These are phyloP conservation scores for Candida boleticola DNA, from an alignment of 805 yeast genomes.

Conservation along the genomic window DNA sequence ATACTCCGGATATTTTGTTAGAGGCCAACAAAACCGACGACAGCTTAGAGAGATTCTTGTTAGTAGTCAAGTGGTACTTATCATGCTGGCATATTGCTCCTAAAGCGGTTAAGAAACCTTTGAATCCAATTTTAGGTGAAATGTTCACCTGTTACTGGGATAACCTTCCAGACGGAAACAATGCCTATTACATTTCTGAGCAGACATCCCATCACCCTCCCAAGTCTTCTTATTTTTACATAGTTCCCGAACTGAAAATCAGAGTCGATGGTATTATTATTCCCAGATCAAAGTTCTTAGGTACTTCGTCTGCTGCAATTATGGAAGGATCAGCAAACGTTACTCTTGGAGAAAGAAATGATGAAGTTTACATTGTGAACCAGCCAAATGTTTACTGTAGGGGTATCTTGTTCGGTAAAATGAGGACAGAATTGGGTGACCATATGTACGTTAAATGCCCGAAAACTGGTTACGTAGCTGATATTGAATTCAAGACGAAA, in stretches of 20 bases:
- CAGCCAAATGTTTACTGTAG: slow-evolving; percentile 96
- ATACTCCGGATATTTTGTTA: slow-evolving; percentile 72
- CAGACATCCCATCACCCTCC: slow-evolving; percentile 99
- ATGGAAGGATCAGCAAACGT: slow-evolving; percentile 89
- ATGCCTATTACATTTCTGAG: slow-evolving; percentile 85
- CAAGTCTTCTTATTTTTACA: slow-evolving; percentile 86
- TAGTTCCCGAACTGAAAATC: slow-evolving; percentile 76
- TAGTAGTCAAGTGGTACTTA: slow-evolving; percentile 84
- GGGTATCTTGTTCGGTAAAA: slow-evolving; percentile 86
- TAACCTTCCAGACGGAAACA: slow-evolving; percentile 58
- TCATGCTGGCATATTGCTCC: slow-evolving; percentile 99
- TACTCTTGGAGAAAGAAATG: slow-evolving; percentile 59
- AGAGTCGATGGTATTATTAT: slow-evolving; percentile 86
- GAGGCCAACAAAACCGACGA: slow-evolving; percentile 63
- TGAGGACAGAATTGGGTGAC: slow-evolving; percentile 91
- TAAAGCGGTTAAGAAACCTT: slow-evolving; percentile 95
- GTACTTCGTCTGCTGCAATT: slow-evolving; percentile 94
- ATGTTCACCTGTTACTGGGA: slow-evolving; percentile 92
- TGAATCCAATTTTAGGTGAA: slow-evolving; percentile 94
- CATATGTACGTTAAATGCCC: slow-evolving; percentile 75
- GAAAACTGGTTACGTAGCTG: slow-evolving; percentile 58
- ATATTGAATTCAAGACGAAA: slow-evolving; percentile 90
- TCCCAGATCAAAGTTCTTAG: slow-evolving; percentile 86
- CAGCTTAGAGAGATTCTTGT: slow-evolving; percentile 65
- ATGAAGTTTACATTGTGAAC: slow-evolving; percentile 78